Conservation (phyloP, 2,329 filamentous ascomycete species). For the Arachnomyces sp. region DNA sequence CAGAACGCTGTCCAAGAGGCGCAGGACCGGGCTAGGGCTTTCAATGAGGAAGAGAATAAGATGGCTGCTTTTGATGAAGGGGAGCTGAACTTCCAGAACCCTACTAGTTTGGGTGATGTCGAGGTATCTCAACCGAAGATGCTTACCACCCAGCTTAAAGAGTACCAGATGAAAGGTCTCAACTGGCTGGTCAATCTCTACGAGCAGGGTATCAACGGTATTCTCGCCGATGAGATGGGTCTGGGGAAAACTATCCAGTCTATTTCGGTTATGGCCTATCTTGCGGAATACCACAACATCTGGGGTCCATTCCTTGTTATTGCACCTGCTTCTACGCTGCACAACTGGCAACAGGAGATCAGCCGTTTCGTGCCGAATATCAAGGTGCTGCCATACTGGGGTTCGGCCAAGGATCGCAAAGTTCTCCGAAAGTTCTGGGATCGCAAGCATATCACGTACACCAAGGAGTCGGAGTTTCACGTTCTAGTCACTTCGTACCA, state of each 20-base stretch:
- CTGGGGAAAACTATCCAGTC: slow-evolving; percentile 98
- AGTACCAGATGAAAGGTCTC: slow-evolving; percentile 97
- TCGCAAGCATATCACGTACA: slow-evolving; percentile 92
- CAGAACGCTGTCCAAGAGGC: slow-evolving; percentile 93
- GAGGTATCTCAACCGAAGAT: slow-evolving; percentile 92
- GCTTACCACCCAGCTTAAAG: slow-evolving; percentile 87
- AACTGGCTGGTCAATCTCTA: slow-evolving; percentile 99
- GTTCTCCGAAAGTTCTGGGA: slow-evolving; percentile 98
- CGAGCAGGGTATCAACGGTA: slow-evolving; percentile 99
- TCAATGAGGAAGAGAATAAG: slow-evolving; percentile 65
- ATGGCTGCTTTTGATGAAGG: slow-evolving; percentile 78
- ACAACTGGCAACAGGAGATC: slow-evolving; percentile 99
- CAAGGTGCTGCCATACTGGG: slow-evolving; percentile 97
- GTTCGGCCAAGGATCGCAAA: slow-evolving; percentile 86
- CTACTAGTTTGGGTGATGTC: slow-evolving; percentile 85
- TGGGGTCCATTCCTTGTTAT: slow-evolving; percentile 98
- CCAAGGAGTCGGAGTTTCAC: slow-evolving; percentile 86
- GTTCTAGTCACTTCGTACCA: slow-evolving; percentile 96
- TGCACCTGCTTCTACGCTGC: slow-evolving; percentile 86
- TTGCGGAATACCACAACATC: slow-evolving; percentile 93
- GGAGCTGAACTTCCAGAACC: slow-evolving; percentile 99
- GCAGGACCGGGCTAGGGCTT: slow-evolving; percentile 82
- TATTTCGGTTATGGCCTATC: slow-evolving; percentile 97
- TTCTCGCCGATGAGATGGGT: slow-evolving; percentile 98
- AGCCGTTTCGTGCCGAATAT: slow-evolving; percentile 87